Evolutionary conservation across 495 filamentous ascomycete genomes (phyloP), one percentile per base, ranked within the genome.

Genomic region (Hypoxylon cercidicola): DNA sequence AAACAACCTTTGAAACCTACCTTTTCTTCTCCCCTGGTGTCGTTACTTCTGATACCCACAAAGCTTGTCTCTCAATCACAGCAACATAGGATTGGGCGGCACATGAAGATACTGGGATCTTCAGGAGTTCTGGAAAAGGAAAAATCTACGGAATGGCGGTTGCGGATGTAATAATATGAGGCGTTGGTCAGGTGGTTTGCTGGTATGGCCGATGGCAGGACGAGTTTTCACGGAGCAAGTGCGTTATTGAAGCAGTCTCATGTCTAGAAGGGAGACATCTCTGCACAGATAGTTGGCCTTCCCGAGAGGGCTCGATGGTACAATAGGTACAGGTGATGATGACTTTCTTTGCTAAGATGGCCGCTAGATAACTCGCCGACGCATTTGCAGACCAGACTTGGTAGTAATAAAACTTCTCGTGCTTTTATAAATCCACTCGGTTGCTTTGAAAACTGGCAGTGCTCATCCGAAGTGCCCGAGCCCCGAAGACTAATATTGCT

Each of bases 1-100:
- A 21, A 32, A 51, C 39, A 16, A 37, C 20, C 41, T 43, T 43
- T 28, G 46, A 25, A 25, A 25, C 32, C 28, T 58, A n/a, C 25
- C 50, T 20, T 47, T 39, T 47, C 30, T n/a, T 51, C 52, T 55
- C 47, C n/a, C 39, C 47, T 30, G 16, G 52, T 41, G 15, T 64
- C 47, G 53, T 59, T 25, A 37, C 56, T 52, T 59, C 53, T 67
- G 61, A 71, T 71, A 71, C 64, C 62, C 62, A 23, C 20, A 57
- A 55, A 44, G 55, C 41, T 62, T 54, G 45, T 41, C 54, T 15
- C 39, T 49, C 39, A 39, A 48, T 61, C 35, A 18, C 62, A 37
- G 35, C 37, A 56, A 30, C 25, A 55, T 32, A 58, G 55, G 55
- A 32, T 7, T 11, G 9, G 30, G 9, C 30, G 9, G 30, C 30